Evolutionary conservation across 768 basidiomycete species (phyloP).

Genomic region (Boletus tomentosulus): DNA sequence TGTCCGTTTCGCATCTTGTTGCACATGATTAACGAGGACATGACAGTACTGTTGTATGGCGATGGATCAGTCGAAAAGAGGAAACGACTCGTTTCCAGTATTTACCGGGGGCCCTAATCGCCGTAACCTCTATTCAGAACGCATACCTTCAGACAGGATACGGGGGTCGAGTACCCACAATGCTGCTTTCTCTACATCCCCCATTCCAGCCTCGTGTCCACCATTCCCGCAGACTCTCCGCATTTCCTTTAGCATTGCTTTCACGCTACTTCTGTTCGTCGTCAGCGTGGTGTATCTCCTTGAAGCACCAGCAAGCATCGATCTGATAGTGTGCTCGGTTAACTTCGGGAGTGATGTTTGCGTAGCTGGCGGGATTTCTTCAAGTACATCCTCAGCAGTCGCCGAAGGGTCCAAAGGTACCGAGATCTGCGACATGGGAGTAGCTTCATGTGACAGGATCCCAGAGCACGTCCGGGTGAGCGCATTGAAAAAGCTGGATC

Average conservation of each 20-base stretch:
- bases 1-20: no score
- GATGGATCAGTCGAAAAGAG: neutral
- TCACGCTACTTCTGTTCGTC: slow-evolving; percentile 76
- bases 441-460: slow-evolving; percentile 47
- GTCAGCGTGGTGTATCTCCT: slow-evolving; percentile 84
- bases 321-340: slow-evolving; percentile 75
- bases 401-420: neutral
- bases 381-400: slow-evolving; percentile 2
- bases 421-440: neutral
- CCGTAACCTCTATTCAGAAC: slow-evolving; percentile 1
- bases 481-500: slow-evolving; percentile 38
- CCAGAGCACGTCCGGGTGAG: slow-evolving; percentile 50
- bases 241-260: slow-evolving; percentile 68
- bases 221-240: slow-evolving; percentile 24
- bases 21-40: neutral
- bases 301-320: slow-evolving; percentile 63
- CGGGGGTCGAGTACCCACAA: slow-evolving; percentile 79
- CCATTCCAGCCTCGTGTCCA: slow-evolving; percentile 12
- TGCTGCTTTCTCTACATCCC: slow-evolving; percentile 31
- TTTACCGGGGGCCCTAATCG: neutral
- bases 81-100: neutral
- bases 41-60: neutral
- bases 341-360: slow-evolving; percentile 55
- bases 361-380: slow-evolving; percentile 49
- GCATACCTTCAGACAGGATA: slow-evolving; percentile 37